Base-by-base conservation (phyloP, 2,329 filamentous ascomycete species). In the Aspergillus sp. region DNA sequence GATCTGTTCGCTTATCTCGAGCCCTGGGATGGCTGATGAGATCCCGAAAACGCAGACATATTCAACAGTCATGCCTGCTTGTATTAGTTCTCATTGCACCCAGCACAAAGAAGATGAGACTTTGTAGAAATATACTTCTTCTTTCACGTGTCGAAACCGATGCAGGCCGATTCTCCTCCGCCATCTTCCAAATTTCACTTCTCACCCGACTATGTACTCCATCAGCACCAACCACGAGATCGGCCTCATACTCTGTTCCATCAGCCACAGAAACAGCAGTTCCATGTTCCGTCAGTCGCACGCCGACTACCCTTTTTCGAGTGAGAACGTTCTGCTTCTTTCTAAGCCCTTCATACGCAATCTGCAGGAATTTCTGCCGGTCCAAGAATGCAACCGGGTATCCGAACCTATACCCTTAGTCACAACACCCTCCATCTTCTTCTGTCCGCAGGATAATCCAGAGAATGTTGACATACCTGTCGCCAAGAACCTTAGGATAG, bases 171-270 rank as follows among this genome's bases (percentile, higher is more conserved):
- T 62, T 49, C 27, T 54, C 51, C 13, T 59, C 57, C 4, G 64
- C 64, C 2, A 64, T 30, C 8, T 63, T 58, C 64, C 70, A 72
- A 68, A 81, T 77, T 48, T 75, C 71, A 3, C 62, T 60, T 2
- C 76, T 71, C 10, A 76, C 71, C 36, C 62, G 70, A 65, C 78
- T 80, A 62, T 79, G 75, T 1, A 77, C 73, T 19, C 79, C 78
- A 57, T 82, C 80, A 5, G 77, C 77, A 10, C 78, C 79, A 13
- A 79, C 66, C 5, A 78, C 66, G 11, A 82, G 61, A 56, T 75
- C 65, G 0, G 76, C 78, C 0, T 68, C 21, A 60, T 76, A 76
- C 0, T 67, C 27, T 2, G 70, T 67, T 3, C 77, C 77, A 58
- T 79, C 73, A 0, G 60, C 65, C 41, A 73, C 75, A 7, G 64